Percentiles rank a stretch among this genome's conserved stretches.
phyloP scores from a whole-genome alignment of 2,329 filamentous ascomycete species.

The Stemphylium vesicarium region DNA sequence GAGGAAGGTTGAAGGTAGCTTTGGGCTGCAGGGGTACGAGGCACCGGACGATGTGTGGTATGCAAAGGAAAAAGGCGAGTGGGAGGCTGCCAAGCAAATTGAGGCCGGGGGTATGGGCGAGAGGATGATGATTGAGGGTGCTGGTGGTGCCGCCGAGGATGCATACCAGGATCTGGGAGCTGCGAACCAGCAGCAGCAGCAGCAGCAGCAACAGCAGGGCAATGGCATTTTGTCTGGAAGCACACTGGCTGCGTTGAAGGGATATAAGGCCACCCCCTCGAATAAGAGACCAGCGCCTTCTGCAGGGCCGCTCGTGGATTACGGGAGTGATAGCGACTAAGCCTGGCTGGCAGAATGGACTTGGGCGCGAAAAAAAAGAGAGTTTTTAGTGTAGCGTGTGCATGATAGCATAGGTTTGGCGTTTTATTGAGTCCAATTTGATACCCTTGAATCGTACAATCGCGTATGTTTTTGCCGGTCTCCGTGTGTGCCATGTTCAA shows the following conservation, averaged over 20 bases:
- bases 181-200: conserved; percentile 14
- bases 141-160: conserved; percentile 31
- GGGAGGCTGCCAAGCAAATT: conserved; percentile 69
- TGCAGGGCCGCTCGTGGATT: conserved; percentile 79
- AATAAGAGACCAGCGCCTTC: conserved; percentile 61
- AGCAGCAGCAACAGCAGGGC: conserved; percentile 21
- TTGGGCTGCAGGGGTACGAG: conserved; percentile 89
- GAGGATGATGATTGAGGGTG: conserved; percentile 55
- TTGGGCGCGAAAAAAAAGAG: no score
- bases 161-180: conserved; percentile 29
- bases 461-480: no score
- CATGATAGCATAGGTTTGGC: no score
- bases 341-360: neutral
- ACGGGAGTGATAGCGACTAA: conserved; percentile 78
- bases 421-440: no score
- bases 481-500: no score
- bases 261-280: conserved; percentile 50
- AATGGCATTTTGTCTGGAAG: conserved; percentile 80
- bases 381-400: no score
- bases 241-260: conserved; percentile 79
- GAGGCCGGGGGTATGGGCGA: conserved; percentile 62
- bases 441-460: no score
- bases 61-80: conserved; percentile 73
- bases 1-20: conserved; percentile 83
- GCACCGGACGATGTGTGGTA: conserved; percentile 95